A percentile compares a stretch with the other conserved stretches of the same genome.
Evolutionary conservation across 352 stramenopile genomes (phyloP).

Genomic region (Phytophthora ohioensis): DNA sequence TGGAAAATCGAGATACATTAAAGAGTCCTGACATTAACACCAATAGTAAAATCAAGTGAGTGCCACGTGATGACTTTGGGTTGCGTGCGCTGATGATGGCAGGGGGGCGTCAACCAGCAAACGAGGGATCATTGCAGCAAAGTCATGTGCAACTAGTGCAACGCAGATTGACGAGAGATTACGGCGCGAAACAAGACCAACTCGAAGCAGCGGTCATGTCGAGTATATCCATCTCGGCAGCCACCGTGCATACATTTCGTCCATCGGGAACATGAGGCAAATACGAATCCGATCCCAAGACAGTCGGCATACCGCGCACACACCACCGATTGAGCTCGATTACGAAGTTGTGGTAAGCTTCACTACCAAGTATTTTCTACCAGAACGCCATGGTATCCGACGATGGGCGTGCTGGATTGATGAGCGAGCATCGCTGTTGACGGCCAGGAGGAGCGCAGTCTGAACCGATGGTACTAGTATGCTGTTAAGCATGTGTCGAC

Average conservation of each 20-base stretch:
- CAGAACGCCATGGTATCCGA: no score
- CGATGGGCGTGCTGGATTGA: no score
- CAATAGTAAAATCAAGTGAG: slow-evolving; percentile 5
- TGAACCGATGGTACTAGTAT: no score
- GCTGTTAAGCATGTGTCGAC: no score
- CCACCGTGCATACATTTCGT: no score
- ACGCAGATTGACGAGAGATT: slow-evolving; percentile 14
- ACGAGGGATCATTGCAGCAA: slow-evolving; percentile 3
- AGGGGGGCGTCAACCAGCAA: slow-evolving; percentile 4
- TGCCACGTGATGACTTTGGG: slow-evolving; percentile 1
- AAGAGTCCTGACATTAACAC: background rate
- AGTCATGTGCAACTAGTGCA: slow-evolving; percentile 22
- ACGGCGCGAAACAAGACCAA: slow-evolving; percentile 4
- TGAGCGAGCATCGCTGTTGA: no score
- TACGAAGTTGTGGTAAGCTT: background rate
- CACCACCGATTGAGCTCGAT: background rate
- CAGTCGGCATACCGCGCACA: background rate
- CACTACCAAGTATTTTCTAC: no score
- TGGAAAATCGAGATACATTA: background rate
- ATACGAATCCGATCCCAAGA: no score
- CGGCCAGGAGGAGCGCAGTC: no score
- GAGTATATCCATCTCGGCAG: background rate
- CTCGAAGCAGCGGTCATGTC: background rate
- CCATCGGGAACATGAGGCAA: no score
- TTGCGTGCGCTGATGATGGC: slow-evolving; percentile 10